Evolutionary conservation across 2,329 filamentous ascomycete species (phyloP).

Genomic region (Stachybotrys elegans): DNA sequence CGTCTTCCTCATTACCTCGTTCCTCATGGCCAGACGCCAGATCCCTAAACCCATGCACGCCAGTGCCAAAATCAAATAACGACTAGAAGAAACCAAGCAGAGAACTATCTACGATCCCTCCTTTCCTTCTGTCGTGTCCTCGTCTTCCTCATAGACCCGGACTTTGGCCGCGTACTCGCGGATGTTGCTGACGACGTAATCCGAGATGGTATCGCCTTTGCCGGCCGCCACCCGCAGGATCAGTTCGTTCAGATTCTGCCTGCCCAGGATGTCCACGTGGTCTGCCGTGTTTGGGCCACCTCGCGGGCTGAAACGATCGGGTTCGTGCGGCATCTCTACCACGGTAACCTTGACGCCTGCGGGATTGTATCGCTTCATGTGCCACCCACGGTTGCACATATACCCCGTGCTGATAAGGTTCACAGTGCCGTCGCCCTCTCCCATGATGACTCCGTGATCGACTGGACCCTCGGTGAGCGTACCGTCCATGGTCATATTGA

Average conservation of each 20-base stretch:
- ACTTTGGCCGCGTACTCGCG: constrained; percentile 76
- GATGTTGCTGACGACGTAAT: constrained; percentile 78
- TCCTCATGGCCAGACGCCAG: constrained; percentile 18
- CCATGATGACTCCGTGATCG: constrained; percentile 91
- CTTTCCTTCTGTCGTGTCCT: constrained; percentile 10
- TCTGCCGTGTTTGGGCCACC: constrained; percentile 71
- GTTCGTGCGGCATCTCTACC: constrained; percentile 95
- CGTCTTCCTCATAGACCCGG: constrained; percentile 67
- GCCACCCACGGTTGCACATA: constrained; percentile 96
- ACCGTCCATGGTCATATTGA: constrained; percentile 73
- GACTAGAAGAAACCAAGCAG: constrained; percentile 6
- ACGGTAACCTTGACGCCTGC: constrained; percentile 75
- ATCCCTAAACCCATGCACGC: constrained; percentile 7
- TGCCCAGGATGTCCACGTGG: constrained; percentile 92
- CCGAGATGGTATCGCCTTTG: constrained; percentile 70
- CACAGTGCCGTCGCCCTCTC: constrained; percentile 94
- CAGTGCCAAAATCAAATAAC: constrained; percentile 3
- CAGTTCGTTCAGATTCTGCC: constrained; percentile 84
- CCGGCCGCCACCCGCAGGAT: constrained; percentile 84
- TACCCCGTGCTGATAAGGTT: constrained; percentile 89
- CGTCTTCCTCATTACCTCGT: no score
- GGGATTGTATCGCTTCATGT: constrained; percentile 89
- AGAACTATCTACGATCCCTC: constrained; percentile 11
- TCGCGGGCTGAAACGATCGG: constrained; percentile 83
- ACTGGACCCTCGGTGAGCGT: constrained; percentile 52